These are phyloP conservation scores for Xylariaceae sp. DNA, from an alignment of 2,329 filamentous ascomycete species.

Conservation along the genomic window DNA sequence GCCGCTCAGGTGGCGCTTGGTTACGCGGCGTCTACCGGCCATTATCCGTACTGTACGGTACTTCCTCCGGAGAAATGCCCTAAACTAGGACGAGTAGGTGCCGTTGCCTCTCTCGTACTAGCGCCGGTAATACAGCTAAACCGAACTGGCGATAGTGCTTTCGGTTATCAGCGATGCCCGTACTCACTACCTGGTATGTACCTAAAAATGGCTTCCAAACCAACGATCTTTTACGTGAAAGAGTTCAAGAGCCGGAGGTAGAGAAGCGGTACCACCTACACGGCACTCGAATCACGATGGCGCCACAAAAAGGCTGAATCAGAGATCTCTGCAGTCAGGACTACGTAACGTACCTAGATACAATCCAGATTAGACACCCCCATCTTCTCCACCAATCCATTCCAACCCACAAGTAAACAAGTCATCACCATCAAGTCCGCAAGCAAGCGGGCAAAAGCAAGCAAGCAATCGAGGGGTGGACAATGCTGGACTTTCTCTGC, in stretches of 20 bases:
- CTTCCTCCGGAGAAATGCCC: neutral
- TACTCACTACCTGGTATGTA: too few relatives aligned
- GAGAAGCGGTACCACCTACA: too few relatives aligned
- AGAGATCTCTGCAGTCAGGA: neutral
- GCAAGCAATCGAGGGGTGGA: neutral
- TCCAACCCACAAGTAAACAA: neutral
- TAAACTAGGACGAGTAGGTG: neutral
- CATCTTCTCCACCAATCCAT: neutral
- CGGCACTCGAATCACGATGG: too few relatives aligned
- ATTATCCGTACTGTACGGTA: neutral
- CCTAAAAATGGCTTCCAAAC: too few relatives aligned
- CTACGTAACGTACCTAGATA: neutral
- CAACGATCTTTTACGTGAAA: too few relatives aligned
- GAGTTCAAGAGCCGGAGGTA: too few relatives aligned
- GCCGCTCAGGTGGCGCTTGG: neutral
- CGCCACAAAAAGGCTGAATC: neutral
- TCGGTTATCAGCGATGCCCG: neutral
- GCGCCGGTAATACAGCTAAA: neutral
- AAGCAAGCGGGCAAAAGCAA: neutral
- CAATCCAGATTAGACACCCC: neutral
- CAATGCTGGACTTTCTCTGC: conserved; percentile 10
- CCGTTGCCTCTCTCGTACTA: neutral
- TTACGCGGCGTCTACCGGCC: neutral
- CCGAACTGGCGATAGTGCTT: neutral
- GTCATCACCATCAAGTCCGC: neutral